Base-by-base conservation (phyloP, 345 rosid species). In the Brassica nigra region DNA sequence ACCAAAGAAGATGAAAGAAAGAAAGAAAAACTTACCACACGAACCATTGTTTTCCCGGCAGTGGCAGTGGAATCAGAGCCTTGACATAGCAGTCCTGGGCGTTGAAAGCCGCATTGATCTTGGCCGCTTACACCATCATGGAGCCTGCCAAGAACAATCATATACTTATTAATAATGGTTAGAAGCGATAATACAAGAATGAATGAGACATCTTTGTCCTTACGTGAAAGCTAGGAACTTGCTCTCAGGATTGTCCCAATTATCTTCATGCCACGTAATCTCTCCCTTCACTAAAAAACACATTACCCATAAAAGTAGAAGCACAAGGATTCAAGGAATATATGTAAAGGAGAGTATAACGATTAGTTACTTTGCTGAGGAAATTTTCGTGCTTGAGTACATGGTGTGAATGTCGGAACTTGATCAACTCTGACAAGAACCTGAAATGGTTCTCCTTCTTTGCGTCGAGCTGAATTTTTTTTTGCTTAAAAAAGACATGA, bases 221-320 rank as follows among this genome's bases (percentile, higher is more conserved):
- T 86, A 95, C 97, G 97, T 95, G 78, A 92, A 95, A 61, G 97
- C 98, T 33, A 92, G 91, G 85, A 95, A 95, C 87, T 87, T 95
- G 93, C 97, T 92, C 36, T 91, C 94, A 10, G 80, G 75, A 63
- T 92, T 91, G 73, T 85, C 89, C 97, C 98, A 95, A 85, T 91
- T 85, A 81, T 88, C 89, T 86, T 95, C 98, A 75, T 92, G 98
- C 98, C 99, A 92, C 4, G 97, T 91, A 16, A 95, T 90, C 82
- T 95, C 98, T 1, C 59, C 80, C 96, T 91, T 85, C 85, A 88
- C 61, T 23, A 23, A 6, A 54, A 6, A 82, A 62, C 33, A 72
- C 8, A 65, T 23, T 78, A 28, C 44, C 71, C 11, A 73, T 66
- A 27, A 30, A 33, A 69, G 64, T 10, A 77, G 57, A 52, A 8